phyloP scores from a whole-genome alignment of 1,284 basidiomycete species.

The Gymnopus androsaceus region DNA sequence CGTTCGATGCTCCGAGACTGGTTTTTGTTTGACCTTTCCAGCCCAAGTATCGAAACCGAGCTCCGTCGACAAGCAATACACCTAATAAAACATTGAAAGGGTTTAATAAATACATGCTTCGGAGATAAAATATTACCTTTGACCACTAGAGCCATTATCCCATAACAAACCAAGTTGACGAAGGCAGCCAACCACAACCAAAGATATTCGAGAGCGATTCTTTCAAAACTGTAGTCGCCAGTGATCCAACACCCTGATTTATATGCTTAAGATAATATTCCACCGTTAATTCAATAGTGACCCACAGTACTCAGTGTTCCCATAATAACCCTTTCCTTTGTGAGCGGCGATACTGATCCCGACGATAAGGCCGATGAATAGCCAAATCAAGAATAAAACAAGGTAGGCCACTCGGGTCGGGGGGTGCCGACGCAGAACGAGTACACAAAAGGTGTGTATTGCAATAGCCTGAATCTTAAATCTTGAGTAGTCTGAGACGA shows the following conservation, averaged over 20 bases:
- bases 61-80: slow-evolving; percentile 1
- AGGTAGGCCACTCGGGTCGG: slow-evolving; percentile 19
- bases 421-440: slow-evolving; percentile 39
- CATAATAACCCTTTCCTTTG: slow-evolving; percentile 40
- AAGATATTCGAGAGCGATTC: slow-evolving; percentile 52
- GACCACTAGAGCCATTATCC: slow-evolving; percentile 42
- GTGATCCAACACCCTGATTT: slow-evolving; percentile 54
- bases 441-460: slow-evolving; percentile 43
- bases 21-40: background rate
- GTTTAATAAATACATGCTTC: no score
- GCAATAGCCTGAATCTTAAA: slow-evolving; percentile 48
- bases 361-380: slow-evolving; percentile 38
- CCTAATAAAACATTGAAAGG: background rate
- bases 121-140: no score
- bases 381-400: slow-evolving; percentile 34
- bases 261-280: background rate
- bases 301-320: slow-evolving; percentile 42
- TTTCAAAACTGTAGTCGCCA: slow-evolving; percentile 35
- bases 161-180: slow-evolving; percentile 42
- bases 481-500: no score
- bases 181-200: slow-evolving; percentile 52
- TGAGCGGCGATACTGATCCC: slow-evolving; percentile 35
- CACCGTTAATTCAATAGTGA: slow-evolving; percentile 5
- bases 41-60: slow-evolving; percentile 23
- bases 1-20: background rate